Evolutionary conservation across 257 asterid genomes (phyloP).

Genomic region (Gentiana straminea): DNA sequence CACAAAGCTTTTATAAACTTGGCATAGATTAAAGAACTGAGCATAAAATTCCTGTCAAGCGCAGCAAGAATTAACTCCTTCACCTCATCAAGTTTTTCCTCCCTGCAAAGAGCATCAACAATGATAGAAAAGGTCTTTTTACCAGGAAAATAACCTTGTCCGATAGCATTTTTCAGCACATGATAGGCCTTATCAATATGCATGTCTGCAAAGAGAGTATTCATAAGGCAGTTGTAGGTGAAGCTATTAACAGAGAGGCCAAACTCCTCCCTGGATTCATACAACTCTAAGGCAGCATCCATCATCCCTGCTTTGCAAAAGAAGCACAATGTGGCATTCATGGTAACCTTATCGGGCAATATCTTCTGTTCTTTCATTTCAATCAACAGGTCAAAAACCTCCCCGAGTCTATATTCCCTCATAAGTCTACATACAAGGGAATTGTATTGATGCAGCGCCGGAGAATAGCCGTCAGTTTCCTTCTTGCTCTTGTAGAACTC

Average conservation of each 20-base stretch:
- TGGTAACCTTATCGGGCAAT: slow-evolving; percentile 49
- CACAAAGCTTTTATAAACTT: slow-evolving; percentile 59
- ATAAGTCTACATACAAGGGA: slow-evolving; percentile 46
- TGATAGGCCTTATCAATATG: slow-evolving; percentile 41
- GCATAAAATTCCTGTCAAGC: slow-evolving; percentile 34
- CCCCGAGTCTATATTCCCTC: slow-evolving; percentile 57
- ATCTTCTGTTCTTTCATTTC: slow-evolving; percentile 58
- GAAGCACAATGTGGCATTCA: slow-evolving; percentile 69
- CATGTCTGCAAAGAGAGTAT: slow-evolving; percentile 49
- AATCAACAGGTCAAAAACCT: slow-evolving; percentile 59
- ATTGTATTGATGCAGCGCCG: slow-evolving; percentile 57
- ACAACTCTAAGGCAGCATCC: slow-evolving; percentile 61
- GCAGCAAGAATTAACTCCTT: slow-evolving; percentile 45
- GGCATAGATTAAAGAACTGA: slow-evolving; percentile 29
- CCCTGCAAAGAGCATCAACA: slow-evolving; percentile 53
- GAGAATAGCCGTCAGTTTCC: slow-evolving; percentile 45
- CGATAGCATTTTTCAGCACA: slow-evolving; percentile 40
- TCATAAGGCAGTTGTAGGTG: slow-evolving; percentile 75
- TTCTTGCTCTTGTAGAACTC: slow-evolving; percentile 52
- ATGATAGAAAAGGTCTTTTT: slow-evolving; percentile 39
- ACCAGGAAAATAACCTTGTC: slow-evolving; percentile 55
- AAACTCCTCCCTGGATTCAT: slow-evolving; percentile 50
- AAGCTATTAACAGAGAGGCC: slow-evolving; percentile 58
- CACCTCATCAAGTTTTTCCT: slow-evolving; percentile 62
- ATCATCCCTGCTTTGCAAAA: slow-evolving; percentile 70